Evolutionary conservation across 768 basidiomycete species (phyloP).

Genomic region (Cyclocybe aegerita): DNA sequence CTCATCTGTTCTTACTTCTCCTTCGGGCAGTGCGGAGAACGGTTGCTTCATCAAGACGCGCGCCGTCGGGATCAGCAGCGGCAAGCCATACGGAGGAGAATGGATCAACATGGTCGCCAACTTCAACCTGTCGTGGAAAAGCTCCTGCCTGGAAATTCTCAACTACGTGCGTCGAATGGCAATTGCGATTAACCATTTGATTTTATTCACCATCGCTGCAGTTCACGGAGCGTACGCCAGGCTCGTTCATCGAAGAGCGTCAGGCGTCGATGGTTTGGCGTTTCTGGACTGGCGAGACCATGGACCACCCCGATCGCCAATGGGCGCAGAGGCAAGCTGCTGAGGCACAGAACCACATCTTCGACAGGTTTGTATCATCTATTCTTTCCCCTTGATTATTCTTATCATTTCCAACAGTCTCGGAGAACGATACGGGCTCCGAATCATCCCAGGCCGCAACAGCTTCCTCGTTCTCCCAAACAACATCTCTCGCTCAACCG

Average conservation of each 20-base stretch:
- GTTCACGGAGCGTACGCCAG: constrained; percentile 90
- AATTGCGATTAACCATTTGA: background rate
- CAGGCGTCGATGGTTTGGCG: constrained; percentile 84
- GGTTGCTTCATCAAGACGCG: constrained; percentile 79
- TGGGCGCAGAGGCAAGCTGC: constrained; percentile 89
- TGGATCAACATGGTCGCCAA: constrained; percentile 86
- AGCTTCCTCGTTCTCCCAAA: constrained; percentile 82
- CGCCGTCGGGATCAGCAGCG: constrained; percentile 19
- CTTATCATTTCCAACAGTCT: constrained; percentile 39
- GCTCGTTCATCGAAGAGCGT: constrained; percentile 81
- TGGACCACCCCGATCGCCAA: constrained; percentile 56
- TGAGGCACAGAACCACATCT: constrained; percentile 91
- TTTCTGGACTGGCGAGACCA: constrained; percentile 64
- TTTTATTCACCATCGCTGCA: constrained; percentile 23
- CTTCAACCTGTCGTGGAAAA: constrained; percentile 81
- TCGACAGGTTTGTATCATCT: constrained; percentile 52
- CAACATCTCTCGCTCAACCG: constrained; percentile 81
- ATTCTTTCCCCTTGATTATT: background rate
- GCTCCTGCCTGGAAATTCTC: constrained; percentile 76
- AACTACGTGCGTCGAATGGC: constrained; percentile 62
- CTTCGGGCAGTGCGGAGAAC: constrained; percentile 68
- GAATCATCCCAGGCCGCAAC: constrained; percentile 79
- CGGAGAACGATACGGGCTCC: constrained; percentile 79
- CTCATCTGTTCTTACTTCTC: background rate
- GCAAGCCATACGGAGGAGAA: constrained; percentile 20